A percentile compares a stretch with the other conserved stretches of the same genome.
Evolutionary conservation across 148 eudicot genomes (phyloP).

Genomic region (Persicaria maculosa): DNA sequence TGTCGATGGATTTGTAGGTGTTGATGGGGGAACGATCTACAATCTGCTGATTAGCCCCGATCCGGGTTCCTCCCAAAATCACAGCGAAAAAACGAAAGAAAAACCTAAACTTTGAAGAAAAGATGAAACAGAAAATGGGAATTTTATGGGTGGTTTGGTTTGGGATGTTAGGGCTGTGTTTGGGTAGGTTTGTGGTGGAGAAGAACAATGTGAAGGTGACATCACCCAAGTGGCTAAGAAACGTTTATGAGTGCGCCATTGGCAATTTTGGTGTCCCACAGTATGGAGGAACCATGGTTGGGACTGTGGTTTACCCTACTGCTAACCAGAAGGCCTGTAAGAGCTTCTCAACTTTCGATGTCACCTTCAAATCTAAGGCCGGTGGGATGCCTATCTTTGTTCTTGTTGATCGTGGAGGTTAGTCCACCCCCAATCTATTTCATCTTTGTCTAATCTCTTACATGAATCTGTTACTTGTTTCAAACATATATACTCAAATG

Average conservation of each 20-base stretch:
- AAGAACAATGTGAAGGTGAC: slow-evolving; percentile 80
- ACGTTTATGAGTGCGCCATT: slow-evolving; percentile 79
- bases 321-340: slow-evolving; percentile 69
- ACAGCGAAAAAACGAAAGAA: not conserved
- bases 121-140: slow-evolving; percentile 33
- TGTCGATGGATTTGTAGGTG: not conserved
- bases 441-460: not conserved
- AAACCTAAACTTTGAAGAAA: not conserved
- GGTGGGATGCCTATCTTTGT: slow-evolving; percentile 81
- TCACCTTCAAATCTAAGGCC: slow-evolving; percentile 53
- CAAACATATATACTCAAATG: not conserved
- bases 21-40: no score
- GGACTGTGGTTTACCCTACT: slow-evolving; percentile 57
- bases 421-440: not conserved
- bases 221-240: slow-evolving; percentile 54
- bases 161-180: slow-evolving; percentile 28
- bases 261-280: slow-evolving; percentile 94
- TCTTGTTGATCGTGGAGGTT: slow-evolving; percentile 88
- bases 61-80: slow-evolving; percentile 12
- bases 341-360: slow-evolving; percentile 37
- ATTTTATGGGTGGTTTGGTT: slow-evolving; percentile 27
- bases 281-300: slow-evolving; percentile 85
- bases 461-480: not conserved
- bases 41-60: slow-evolving; percentile 18
- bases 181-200: slow-evolving; percentile 91